Conservation (phyloP, 2,329 filamentous ascomycete species). For the Metarhizium anisopliae region DNA sequence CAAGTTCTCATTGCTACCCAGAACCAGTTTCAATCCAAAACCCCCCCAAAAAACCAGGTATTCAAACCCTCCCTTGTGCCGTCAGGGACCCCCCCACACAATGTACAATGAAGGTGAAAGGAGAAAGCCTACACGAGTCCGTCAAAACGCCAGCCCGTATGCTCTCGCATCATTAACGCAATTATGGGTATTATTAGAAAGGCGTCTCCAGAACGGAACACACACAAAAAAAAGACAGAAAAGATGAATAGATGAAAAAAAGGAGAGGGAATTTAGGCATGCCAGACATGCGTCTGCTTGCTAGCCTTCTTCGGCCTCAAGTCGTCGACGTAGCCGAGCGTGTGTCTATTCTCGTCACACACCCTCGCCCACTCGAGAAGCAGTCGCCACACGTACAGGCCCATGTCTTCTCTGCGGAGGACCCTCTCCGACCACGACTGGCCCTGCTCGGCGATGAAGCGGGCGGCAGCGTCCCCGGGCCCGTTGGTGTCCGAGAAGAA, state of each 20-base stretch:
- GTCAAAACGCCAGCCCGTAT: neutral
- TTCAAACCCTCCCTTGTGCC: neutral
- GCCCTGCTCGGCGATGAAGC: conserved; percentile 49
- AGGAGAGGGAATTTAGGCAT: too few species aligned
- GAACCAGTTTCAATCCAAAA: neutral
- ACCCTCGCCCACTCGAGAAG: conserved; percentile 49
- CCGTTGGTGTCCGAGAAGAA: conserved; percentile 50
- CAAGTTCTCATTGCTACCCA: neutral
- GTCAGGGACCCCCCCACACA: too few species aligned
- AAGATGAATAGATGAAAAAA: too few species aligned
- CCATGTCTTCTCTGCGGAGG: conserved; percentile 56
- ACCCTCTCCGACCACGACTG: conserved; percentile 53
- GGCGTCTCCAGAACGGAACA: too few species aligned
- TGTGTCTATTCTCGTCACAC: conserved; percentile 33
- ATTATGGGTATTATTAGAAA: neutral
- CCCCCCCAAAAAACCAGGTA: neutral
- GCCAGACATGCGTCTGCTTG: too few species aligned
- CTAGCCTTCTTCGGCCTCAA: conserved; percentile 13
- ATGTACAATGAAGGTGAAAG: neutral
- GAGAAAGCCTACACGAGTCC: neutral
- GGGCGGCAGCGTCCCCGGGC: conserved; percentile 45
- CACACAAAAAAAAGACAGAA: too few species aligned
- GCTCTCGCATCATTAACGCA: neutral
- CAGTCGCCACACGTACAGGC: conserved; percentile 54
- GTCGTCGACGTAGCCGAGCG: conserved; percentile 35